A percentile compares a stretch with the other conserved stretches of the same genome.
These are phyloP conservation scores for Trichophaea hybrida DNA, from an alignment of 2,329 filamentous ascomycete species.

Conservation along the genomic window DNA sequence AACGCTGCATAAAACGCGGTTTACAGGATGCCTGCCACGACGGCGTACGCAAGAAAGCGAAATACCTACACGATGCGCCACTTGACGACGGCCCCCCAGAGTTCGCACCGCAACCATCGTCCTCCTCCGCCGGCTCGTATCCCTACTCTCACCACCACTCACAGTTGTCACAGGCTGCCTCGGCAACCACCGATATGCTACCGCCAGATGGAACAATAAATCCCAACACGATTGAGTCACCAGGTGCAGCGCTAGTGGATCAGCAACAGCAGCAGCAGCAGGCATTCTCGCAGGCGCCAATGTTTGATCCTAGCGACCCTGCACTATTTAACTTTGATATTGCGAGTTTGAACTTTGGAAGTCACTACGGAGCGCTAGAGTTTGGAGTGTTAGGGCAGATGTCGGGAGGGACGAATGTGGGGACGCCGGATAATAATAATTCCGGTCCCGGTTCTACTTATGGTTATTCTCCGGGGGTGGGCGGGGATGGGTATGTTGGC, in stretches of 20 bases:
- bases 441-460: slow-evolving; percentile 15
- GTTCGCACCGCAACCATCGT: slow-evolving; percentile 52
- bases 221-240: slow-evolving; percentile 27
- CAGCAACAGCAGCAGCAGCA: slow-evolving; percentile 30
- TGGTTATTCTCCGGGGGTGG: slow-evolving; percentile 19
- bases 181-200: slow-evolving; percentile 31
- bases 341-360: slow-evolving; percentile 86
- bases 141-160: slow-evolving; percentile 24
- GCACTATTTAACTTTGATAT: slow-evolving; percentile 92
- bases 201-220: slow-evolving; percentile 29
- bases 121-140: slow-evolving; percentile 16
- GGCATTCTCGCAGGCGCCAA: slow-evolving; percentile 28
- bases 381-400: slow-evolving; percentile 95
- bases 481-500: slow-evolving; percentile 16
- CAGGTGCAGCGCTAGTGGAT: slow-evolving; percentile 30
- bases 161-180: slow-evolving; percentile 36
- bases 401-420: slow-evolving; percentile 36
- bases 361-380: slow-evolving; percentile 87
- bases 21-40: slow-evolving; percentile 87
- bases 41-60: slow-evolving; percentile 94
- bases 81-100: slow-evolving; percentile 44
- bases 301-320: slow-evolving; percentile 85
- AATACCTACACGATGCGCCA: slow-evolving; percentile 93
- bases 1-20: slow-evolving; percentile 84
- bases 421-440: slow-evolving; percentile 14